Evolutionary conservation across 73 alveolate genomes (phyloP).

Genomic region (Paraurostyla sp.): DNA sequence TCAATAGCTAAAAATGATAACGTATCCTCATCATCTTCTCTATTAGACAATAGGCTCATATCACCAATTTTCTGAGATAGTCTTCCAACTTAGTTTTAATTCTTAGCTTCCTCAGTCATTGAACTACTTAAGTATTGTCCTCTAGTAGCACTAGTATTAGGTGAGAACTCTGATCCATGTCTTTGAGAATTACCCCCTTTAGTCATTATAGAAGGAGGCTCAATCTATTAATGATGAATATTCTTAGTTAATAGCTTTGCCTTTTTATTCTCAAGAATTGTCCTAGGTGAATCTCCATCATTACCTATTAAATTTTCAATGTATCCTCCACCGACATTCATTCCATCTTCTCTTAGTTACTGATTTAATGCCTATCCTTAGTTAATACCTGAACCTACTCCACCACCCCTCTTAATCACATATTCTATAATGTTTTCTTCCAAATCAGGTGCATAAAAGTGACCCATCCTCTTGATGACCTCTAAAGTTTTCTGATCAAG

Average conservation of each 20-base stretch:
- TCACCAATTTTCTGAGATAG: conserved; percentile 15
- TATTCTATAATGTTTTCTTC: conserved; percentile 37
- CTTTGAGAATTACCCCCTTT: neutral
- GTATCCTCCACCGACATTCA: neutral
- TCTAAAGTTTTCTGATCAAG: conserved; percentile 14
- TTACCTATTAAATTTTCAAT: neutral
- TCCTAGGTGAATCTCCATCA: conserved; percentile 41
- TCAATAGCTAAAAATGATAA: conserved; percentile 2
- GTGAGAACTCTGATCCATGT: neutral
- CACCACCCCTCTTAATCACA: neutral
- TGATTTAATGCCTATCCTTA: too few species aligned
- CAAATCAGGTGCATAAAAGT: conserved; percentile 44
- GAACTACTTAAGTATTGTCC: neutral
- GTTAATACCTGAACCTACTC: too few species aligned
- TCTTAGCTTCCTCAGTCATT: neutral
- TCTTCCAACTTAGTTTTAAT: neutral
- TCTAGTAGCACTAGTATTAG: neutral
- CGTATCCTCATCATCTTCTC: conserved; percentile 48
- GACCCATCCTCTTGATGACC: conserved; percentile 34
- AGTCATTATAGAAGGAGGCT: neutral
- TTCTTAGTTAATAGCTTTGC: conserved; percentile 6
- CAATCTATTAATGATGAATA: neutral
- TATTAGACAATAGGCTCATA: neutral
- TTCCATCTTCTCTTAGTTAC: neutral
- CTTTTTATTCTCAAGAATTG: conserved; percentile 27